Evolutionary conservation across 352 stramenopile species (phyloP), one percentile per base, ranked within the genome.

Genomic region (Globisporangium paroecandrum): DNA sequence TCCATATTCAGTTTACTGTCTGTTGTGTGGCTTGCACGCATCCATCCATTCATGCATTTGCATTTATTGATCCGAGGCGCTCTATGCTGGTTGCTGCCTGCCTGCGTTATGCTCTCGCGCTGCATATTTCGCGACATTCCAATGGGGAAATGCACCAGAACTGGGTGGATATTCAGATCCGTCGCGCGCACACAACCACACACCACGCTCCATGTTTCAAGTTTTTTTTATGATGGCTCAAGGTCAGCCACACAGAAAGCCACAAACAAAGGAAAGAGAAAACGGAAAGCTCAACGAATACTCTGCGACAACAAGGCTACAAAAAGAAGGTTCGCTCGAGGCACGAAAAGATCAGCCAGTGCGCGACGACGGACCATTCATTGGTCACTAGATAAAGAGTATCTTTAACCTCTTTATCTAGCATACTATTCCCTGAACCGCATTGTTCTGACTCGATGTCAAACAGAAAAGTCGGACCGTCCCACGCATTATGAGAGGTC

Each of bases 221-320:
- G 13, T 13, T 60, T 22, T 43, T 36, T 22, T 29, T 32, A 36
- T 58, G 53, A 58, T 58, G n/a, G 29, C n/a, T 20, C 53, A 58
- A 20, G 3, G 29, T 36, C 25, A 18, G 20, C 32, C 24, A 58
- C 24, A 20, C 24, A 29, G 5, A 22, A 22, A 58, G 13, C 18
- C 32, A 61, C 20, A 54, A 24, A 43, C 36, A 55, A 25, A 25
- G 29, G 1, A 24, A 10, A 10, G 32, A 34, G 32, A 49, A 22
- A 49, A 47, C 3, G 56, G 56, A 62, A 49, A 62, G 56, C 32
- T 62, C 56, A 62, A 62, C 9, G 56, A 62, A 62, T n/a, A 49
- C 49, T 32, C 56, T 47, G 32, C 4, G 32, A 47, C 32, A 18
- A 49, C 56, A 61, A 47, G 20, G 27, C 27, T 27, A 43, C 27